A percentile compares a stretch with the other conserved stretches of the same genome.
phyloP scores from a whole-genome alignment of 78 protist species.

The Diacronema lutheri region DNA sequence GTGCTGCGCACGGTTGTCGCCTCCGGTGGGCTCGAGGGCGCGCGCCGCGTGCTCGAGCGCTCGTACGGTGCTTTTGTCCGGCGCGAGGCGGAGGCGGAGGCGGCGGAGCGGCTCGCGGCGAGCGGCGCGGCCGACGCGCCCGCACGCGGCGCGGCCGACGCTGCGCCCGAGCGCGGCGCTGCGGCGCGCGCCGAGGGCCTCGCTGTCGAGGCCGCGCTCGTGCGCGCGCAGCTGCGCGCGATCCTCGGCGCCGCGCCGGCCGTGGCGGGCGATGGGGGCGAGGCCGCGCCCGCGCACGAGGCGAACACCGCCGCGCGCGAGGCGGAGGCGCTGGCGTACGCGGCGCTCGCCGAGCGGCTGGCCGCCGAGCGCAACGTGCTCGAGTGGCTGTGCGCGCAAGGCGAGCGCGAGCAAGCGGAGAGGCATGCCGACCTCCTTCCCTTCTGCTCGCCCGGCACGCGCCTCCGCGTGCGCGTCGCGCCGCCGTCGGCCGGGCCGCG shows the following conservation, averaged over 20 bases:
- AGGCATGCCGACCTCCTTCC: not conserved
- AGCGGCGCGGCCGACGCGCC: not conserved
- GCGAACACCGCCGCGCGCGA: too few relatives aligned
- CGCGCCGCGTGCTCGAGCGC: not conserved
- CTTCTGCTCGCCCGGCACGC: too few relatives aligned
- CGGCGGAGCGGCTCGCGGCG: not conserved
- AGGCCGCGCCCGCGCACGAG: too few relatives aligned
- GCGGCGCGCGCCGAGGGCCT: not conserved
- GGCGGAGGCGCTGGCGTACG: not conserved
- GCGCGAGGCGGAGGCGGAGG: not conserved
- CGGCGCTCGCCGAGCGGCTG: not conserved
- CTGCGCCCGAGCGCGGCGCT: not conserved
- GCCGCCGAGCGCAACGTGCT: too few relatives aligned
- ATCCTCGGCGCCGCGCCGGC: too few relatives aligned
- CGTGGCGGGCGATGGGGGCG: too few relatives aligned
- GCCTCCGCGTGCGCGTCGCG: too few relatives aligned
- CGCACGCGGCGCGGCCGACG: not conserved
- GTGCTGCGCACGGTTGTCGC: not conserved
- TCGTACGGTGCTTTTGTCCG: not conserved
- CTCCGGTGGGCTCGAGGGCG: not conserved
- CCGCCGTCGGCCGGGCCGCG: too few relatives aligned
- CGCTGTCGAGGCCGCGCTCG: too few relatives aligned
- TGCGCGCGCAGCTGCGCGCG: too few relatives aligned
- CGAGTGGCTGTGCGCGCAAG: too few relatives aligned
- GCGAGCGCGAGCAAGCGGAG: too few relatives aligned